Evolutionary conservation across 345 rosid genomes (phyloP).

Genomic region (Gossypium thurberi): DNA sequence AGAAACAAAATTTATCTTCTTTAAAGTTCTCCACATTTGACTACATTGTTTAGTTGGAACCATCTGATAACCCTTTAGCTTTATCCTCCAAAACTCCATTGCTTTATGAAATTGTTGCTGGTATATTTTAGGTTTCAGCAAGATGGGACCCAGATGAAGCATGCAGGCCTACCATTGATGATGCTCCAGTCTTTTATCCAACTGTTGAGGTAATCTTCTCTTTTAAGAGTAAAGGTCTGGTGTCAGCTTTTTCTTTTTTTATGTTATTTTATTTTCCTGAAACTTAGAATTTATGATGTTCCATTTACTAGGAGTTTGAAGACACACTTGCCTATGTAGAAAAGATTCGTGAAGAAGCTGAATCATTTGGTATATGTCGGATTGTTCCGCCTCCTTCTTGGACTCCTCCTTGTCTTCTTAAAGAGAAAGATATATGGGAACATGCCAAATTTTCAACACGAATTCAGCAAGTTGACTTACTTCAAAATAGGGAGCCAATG

Average conservation of each 20-base stretch:
- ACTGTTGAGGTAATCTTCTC: conserved; percentile 56
- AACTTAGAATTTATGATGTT: conserved; percentile 12
- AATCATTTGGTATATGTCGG: conserved; percentile 85
- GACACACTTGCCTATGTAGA: conserved; percentile 83
- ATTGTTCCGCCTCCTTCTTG: conserved; percentile 90
- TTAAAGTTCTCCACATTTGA: not conserved
- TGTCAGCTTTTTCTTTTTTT: not conserved
- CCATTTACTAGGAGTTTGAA: conserved; percentile 65
- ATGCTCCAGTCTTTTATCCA: conserved; percentile 88
- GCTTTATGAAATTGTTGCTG: conserved; percentile 9
- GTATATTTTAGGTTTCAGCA: conserved; percentile 49
- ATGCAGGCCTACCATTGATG: conserved; percentile 72
- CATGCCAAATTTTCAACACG: conserved; percentile 75
- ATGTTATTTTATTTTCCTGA: not conserved
- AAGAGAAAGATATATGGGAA: conserved; percentile 61
- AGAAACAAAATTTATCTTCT: not conserved
- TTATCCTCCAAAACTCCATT: conserved; percentile 1
- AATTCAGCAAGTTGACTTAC: conserved; percentile 81
- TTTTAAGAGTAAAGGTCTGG: not conserved
- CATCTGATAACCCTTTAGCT: not conserved
- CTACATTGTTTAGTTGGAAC: not conserved
- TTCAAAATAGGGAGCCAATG: conserved; percentile 90
- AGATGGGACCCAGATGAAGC: conserved; percentile 77
- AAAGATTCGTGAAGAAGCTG: conserved; percentile 72
- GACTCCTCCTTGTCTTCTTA: conserved; percentile 73